Evolutionary conservation across 306 rosid species (phyloP), one percentile per base, ranked within the genome.

Genomic region (Prunus mira): DNA sequence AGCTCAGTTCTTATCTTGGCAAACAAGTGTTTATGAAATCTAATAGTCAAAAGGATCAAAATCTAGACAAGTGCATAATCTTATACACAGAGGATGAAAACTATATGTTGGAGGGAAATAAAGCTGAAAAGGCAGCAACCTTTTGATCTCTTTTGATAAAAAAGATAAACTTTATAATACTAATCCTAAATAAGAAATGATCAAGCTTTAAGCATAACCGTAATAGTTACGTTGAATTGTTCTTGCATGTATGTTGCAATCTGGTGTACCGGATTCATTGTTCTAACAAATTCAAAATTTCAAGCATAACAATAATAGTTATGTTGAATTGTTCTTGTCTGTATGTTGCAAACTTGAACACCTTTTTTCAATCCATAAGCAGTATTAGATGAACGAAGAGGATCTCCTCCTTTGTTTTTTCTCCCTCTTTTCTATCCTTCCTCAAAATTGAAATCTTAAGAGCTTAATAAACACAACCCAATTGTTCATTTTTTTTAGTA

Each of bases 251-350:
- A 4, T 24, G 17, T 63, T 51, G 6, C 50, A 1, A 62, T 19
- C 15, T n/a, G 46, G 22, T 73, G 41, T 5, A 58, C 47, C 46
- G 28, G 7, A 5, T 38, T 66, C 52, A 43, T 34, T 43, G 28
- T 45, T 66, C 73, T 67, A 15, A 38, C 24, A 75, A 80, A 19
- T 32, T 74, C 67, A 43, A 69, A 62, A 41, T 17, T 75, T 15
- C 14, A 56, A 71, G 43, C 27, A 63, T 55, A 24, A 13, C 10
- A 20, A 34, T 19, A 12, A 3, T 20, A 9, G 12, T 70, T 57
- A 38, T 15, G 38, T 25, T n/a, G 69, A 82, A 68, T 60, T 46
- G 49, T 67, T 19, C 34, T 5, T 55, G 45, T 66, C 9, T 30
- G 41, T 65, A 4, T 24, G 24, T 63, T 51, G 6, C 51, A 1